Evolutionary conservation across 306 rosid genomes (phyloP).

Genomic region (Cucumis melo): DNA sequence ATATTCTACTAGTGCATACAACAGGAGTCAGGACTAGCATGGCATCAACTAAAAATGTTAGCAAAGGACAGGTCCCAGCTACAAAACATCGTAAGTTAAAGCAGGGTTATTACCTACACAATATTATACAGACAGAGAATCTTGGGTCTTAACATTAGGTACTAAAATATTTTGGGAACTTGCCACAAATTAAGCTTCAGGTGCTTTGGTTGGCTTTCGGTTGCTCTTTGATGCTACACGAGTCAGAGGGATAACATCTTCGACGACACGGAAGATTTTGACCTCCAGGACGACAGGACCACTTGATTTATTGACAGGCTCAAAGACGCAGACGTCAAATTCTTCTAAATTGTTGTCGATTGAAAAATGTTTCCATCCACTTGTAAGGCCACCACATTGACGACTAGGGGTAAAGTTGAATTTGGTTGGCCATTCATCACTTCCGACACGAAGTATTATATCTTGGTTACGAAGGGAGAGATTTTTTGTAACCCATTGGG

Average conservation of each 20-base stretch:
- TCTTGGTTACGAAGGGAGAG: slow-evolving; percentile 28
- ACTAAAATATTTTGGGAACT: not conserved
- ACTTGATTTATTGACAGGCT: slow-evolving; percentile 15
- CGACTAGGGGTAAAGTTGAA: slow-evolving; percentile 20
- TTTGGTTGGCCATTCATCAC: slow-evolving; percentile 27
- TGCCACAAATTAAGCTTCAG: not conserved
- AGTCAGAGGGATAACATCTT: slow-evolving; percentile 23
- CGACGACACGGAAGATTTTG: slow-evolving; percentile 42
- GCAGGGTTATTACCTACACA: not conserved
- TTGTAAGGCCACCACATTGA: slow-evolving; percentile 30
- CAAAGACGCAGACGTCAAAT: slow-evolving; percentile 46
- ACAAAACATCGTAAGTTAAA: not conserved
- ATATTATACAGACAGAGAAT: not conserved
- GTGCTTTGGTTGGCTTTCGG: slow-evolving; percentile 3
- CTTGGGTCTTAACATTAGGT: not conserved
- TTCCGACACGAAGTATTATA: slow-evolving; percentile 25
- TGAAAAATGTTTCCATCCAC: slow-evolving; percentile 54
- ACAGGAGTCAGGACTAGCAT: not conserved
- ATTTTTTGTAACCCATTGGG: slow-evolving; percentile 22
- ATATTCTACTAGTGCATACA: not conserved
- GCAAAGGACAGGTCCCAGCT: not conserved
- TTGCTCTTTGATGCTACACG: slow-evolving; percentile 5
- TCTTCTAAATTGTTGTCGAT: slow-evolving; percentile 55
- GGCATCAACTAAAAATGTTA: not conserved
- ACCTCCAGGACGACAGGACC: slow-evolving; percentile 27